A percentile compares a stretch with the other conserved stretches of the same genome.
These are phyloP conservation scores for Aphanomyces astaci DNA, from an alignment of 352 stramenopile species.

Conservation along the genomic window DNA sequence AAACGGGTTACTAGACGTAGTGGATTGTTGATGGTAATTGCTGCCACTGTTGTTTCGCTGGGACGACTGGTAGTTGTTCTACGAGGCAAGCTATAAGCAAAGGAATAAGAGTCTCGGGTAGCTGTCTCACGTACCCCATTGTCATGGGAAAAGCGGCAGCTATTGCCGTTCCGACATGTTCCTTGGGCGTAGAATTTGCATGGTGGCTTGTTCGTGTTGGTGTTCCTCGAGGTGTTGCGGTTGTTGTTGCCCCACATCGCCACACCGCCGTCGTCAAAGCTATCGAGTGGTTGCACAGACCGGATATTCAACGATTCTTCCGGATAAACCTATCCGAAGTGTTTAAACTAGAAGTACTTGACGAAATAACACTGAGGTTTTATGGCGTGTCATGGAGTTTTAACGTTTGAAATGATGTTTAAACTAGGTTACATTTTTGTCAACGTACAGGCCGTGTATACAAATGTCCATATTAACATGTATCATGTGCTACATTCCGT, in stretches of 20 bases:
- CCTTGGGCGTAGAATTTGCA: slow-evolving; percentile 16
- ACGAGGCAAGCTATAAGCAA: neutral
- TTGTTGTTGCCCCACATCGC: slow-evolving; percentile 1
- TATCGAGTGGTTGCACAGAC: neutral
- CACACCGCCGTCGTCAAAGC: neutral
- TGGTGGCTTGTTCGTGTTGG: slow-evolving; percentile 1
- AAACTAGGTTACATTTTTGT: too few relatives aligned
- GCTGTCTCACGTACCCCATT: neutral
- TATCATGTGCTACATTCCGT: neutral
- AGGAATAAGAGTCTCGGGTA: neutral
- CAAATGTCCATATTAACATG: neutral
- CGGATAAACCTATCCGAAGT: neutral
- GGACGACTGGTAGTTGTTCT: neutral
- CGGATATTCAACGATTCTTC: neutral
- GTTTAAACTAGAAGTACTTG: neutral
- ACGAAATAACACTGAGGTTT: neutral
- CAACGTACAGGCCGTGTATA: neutral
- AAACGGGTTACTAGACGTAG: too few relatives aligned
- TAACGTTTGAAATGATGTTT: too few relatives aligned
- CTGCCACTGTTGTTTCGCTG: too few relatives aligned
- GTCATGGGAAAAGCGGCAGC: slow-evolving; percentile 19
- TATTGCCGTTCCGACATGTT: slow-evolving; percentile 19
- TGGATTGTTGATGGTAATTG: too few relatives aligned
- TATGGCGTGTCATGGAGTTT: neutral
- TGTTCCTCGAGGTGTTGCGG: neutral